Conservation (phyloP, 140 eudicot genomes). For the Senecio squalidus region DNA sequence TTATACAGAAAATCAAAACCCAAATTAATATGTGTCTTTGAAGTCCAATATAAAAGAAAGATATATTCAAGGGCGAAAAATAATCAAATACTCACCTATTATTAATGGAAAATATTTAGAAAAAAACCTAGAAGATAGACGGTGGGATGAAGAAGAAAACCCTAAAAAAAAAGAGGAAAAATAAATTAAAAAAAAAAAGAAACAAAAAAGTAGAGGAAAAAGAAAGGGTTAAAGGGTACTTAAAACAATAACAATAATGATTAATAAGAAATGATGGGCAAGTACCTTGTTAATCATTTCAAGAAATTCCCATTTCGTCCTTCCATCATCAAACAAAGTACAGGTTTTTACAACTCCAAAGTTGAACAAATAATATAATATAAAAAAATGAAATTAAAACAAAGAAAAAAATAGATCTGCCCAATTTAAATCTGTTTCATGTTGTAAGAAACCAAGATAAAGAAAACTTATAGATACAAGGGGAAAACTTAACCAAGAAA, state of each 20-base stretch:
- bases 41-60: not conserved
- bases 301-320: constrained; percentile 23
- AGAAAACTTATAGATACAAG: not conserved
- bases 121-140: not conserved
- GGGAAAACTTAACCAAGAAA: too few relatives aligned
- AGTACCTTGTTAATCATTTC: constrained; percentile 31
- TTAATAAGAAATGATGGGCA: constrained; percentile 11
- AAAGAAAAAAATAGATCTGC: constrained; percentile 14
- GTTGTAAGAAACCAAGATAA: constrained; percentile 13
- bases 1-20: too few relatives aligned
- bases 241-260: constrained; percentile 13
- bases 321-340: constrained; percentile 16
- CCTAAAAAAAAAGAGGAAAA: constrained; percentile 13
- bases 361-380: constrained; percentile 20
- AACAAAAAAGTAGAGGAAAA: too few relatives aligned
- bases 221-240: constrained; percentile 8
- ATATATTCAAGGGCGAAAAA: not conserved
- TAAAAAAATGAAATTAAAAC: constrained; percentile 1
- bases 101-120: not conserved
- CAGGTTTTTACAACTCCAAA: constrained; percentile 23
- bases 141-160: constrained; percentile 23
- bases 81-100: not conserved
- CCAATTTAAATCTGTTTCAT: constrained; percentile 8
- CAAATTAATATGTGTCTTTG: not conserved
- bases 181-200: not conserved